Evolutionary conservation across 139 green algal species (phyloP).

Genomic region (Chlamydomonas sp.): DNA sequence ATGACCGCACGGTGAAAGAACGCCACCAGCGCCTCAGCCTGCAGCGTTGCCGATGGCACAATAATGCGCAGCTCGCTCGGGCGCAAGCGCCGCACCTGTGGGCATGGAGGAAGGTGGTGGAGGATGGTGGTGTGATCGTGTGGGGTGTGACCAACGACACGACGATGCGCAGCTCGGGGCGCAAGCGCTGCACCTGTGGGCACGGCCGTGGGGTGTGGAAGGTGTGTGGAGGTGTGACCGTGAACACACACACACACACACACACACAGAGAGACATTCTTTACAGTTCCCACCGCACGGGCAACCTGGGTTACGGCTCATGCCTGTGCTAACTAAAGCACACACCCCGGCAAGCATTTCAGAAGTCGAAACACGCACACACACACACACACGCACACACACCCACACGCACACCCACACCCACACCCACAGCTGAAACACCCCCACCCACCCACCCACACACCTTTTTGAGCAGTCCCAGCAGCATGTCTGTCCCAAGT

Average conservation of each 20-base stretch:
- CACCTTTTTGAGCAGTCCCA: constrained; percentile 83
- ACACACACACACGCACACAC: background rate
- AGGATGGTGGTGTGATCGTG: too few species aligned
- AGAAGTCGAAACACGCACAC: constrained; percentile 10
- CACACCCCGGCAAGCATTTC: too few species aligned
- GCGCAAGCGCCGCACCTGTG: too few species aligned
- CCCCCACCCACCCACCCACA: background rate
- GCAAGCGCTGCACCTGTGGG: constrained; percentile 66
- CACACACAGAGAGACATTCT: constrained; percentile 10
- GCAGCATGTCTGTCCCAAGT: constrained; percentile 77
- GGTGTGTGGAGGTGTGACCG: too few species aligned
- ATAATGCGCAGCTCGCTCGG: too few species aligned
- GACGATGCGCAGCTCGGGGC: constrained; percentile 80
- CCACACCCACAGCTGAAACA: background rate
- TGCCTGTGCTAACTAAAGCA: too few species aligned
- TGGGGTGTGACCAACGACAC: too few species aligned
- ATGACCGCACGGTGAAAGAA: too few species aligned
- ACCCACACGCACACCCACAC: background rate
- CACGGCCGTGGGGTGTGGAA: too few species aligned
- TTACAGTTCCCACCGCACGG: background rate
- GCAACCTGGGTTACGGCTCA: background rate
- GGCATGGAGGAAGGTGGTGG: too few species aligned
- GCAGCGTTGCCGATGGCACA: constrained; percentile 82
- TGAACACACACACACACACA: too few species aligned
- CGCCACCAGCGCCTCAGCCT: constrained; percentile 45